phyloP scores from a whole-genome alignment of 1,284 basidiomycete genomes.

The Ceratobasidium sp. region DNA sequence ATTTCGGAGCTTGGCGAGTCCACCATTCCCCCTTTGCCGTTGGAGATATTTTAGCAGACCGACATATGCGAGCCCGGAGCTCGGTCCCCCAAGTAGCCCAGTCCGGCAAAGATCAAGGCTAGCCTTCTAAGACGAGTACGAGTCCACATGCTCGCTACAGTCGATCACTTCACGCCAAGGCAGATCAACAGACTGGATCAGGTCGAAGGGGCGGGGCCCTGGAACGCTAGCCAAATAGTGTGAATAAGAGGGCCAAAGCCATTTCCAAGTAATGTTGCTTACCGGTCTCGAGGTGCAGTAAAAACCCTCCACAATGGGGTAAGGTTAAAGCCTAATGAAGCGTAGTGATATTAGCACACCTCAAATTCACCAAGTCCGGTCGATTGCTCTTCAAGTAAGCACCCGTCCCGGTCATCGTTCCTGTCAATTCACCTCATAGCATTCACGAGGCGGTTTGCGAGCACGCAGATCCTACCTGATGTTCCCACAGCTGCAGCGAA shows the following conservation, averaged over 20 bases:
- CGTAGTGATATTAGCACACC: constrained; percentile 2
- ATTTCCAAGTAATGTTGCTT: background rate
- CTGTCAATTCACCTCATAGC: background rate
- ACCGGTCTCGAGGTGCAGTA: constrained; percentile 40
- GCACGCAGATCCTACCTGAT: constrained; percentile 5
- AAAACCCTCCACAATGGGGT: constrained; percentile 18
- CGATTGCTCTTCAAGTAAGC: constrained; percentile 29
- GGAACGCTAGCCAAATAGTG: constrained; percentile 19
- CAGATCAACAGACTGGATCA: constrained; percentile 40
- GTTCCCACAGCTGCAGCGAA: constrained; percentile 42
- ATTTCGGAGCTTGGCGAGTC: constrained; percentile 16
- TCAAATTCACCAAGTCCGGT: constrained; percentile 33
- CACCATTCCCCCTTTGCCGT: constrained; percentile 19
- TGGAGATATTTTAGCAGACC: constrained; percentile 34
- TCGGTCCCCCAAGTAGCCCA: constrained; percentile 32
- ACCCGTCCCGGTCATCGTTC: constrained; percentile 42
- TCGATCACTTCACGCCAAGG: constrained; percentile 44
- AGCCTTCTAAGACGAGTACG: constrained; percentile 19
- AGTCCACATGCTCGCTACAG: constrained; percentile 35
- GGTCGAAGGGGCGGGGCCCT: constrained; percentile 38
- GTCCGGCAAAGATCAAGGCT: constrained; percentile 33
- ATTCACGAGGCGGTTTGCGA: background rate
- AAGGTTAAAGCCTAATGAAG: background rate
- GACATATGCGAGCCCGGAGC: constrained; percentile 30
- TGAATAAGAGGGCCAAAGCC: background rate